phyloP scores from a whole-genome alignment of 108 stramenopile genomes.

The Cyclostephanos tholiformis region DNA sequence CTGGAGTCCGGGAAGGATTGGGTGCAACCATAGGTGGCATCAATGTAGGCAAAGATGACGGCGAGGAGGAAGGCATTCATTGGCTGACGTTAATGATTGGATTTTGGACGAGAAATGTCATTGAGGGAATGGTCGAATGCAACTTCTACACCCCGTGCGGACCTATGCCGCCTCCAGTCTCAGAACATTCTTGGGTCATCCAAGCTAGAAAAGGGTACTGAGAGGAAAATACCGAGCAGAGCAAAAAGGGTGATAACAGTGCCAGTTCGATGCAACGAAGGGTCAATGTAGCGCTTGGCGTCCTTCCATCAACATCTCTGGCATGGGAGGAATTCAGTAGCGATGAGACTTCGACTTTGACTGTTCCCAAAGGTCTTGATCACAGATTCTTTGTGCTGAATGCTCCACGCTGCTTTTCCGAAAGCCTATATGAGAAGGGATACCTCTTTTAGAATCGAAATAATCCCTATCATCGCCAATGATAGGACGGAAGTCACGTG shows the following conservation, averaged over 20 bases:
- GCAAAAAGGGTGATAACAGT: conserved; percentile 5
- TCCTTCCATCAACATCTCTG: neutral
- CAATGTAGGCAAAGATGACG: neutral
- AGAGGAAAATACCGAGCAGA: neutral
- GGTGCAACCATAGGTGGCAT: neutral
- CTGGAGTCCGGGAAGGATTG: neutral
- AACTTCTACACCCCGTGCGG: conserved; percentile 85
- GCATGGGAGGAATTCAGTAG: neutral
- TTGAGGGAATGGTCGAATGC: conserved; percentile 65
- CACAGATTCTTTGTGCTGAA: too few relatives aligned
- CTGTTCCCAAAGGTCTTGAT: conserved; percentile 65
- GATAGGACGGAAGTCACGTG: too few relatives aligned
- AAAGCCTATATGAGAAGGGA: too few relatives aligned
- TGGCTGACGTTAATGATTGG: conserved; percentile 83
- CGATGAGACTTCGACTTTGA: conserved; percentile 7
- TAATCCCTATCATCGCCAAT: too few relatives aligned
- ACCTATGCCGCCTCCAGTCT: conserved; percentile 66
- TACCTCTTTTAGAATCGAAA: too few relatives aligned
- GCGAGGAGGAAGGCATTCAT: neutral
- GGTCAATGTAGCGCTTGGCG: conserved; percentile 44
- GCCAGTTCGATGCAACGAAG: conserved; percentile 50
- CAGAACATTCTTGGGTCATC: conserved; percentile 73
- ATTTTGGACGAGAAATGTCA: conserved; percentile 86
- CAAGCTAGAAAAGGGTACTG: conserved; percentile 36
- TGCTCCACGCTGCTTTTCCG: too few relatives aligned